phyloP scores from a whole-genome alignment of 306 rosid species.

The Cicer judaicum region DNA sequence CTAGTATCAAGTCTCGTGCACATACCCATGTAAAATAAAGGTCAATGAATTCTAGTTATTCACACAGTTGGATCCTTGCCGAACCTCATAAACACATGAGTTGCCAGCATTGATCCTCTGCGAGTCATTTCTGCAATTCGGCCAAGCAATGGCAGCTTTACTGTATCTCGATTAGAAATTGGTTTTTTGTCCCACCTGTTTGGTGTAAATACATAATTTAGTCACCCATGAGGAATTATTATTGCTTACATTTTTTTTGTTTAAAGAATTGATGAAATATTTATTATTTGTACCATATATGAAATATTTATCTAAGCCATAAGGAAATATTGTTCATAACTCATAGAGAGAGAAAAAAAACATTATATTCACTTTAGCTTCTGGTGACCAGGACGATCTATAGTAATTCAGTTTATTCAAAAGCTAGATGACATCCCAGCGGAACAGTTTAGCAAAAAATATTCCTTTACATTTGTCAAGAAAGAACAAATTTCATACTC shows the following conservation, averaged over 20 bases:
- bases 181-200: constrained; percentile 88
- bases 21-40: constrained; percentile 9
- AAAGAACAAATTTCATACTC: too few relatives aligned
- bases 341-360: not conserved
- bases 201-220: constrained; percentile 26
- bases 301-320: constrained; percentile 28
- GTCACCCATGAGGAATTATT: constrained; percentile 4
- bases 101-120: constrained; percentile 74
- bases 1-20: constrained; percentile 24
- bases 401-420: not conserved
- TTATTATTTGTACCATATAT: not conserved
- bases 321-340: not conserved
- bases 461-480: too few relatives aligned
- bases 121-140: constrained; percentile 67
- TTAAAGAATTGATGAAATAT: not conserved
- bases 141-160: constrained; percentile 64
- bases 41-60: constrained; percentile 8
- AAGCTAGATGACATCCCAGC: not conserved
- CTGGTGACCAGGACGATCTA: not conserved
- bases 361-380: not conserved
- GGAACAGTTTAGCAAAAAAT: not conserved
- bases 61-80: constrained; percentile 70
- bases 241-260: not conserved
- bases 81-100: constrained; percentile 80
- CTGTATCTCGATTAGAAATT: constrained; percentile 71